Percentiles rank a stretch among this genome's conserved stretches.
Evolutionary conservation across 345 rosid species (phyloP).

Genomic region (Noccaea bulbosa): DNA sequence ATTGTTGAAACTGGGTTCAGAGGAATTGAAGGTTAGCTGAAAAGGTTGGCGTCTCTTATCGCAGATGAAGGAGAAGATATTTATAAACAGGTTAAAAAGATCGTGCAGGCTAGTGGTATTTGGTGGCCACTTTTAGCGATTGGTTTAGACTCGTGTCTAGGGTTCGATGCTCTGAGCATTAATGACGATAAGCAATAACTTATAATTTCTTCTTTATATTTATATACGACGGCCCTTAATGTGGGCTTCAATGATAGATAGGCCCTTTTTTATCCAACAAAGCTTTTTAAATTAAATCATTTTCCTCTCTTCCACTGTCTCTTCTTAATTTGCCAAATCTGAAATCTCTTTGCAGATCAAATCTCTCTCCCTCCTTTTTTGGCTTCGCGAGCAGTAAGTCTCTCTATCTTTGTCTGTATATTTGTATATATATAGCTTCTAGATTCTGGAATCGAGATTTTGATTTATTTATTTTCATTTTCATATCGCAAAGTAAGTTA

Average conservation of each 20-base stretch:
- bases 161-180: slow-evolving; percentile 10
- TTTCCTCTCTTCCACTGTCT: neutral
- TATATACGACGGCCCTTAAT: too few species aligned
- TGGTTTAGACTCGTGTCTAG: slow-evolving; percentile 2
- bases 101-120: slow-evolving; percentile 35
- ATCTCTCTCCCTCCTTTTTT: neutral
- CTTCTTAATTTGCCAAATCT: slow-evolving; percentile 3
- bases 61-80: neutral
- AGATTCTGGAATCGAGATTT: neutral
- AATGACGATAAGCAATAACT: too few species aligned
- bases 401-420: neutral
- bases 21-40: slow-evolving; percentile 18
- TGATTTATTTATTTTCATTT: neutral
- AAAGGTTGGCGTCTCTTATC: neutral
- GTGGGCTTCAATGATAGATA: too few species aligned
- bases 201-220: too few species aligned
- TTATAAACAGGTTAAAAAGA: neutral
- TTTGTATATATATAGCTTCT: neutral
- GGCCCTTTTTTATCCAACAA: slow-evolving; percentile 6
- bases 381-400: neutral
- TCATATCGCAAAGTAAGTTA: neutral
- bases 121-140: neutral
- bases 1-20: slow-evolving; percentile 10
- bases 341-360: slow-evolving; percentile 10
- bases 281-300: neutral